Percentiles rank a stretch among this genome's conserved stretches.
Evolutionary conservation across 2,329 filamentous ascomycete species (phyloP).

Genomic region (Parastagonospora nodorum): DNA sequence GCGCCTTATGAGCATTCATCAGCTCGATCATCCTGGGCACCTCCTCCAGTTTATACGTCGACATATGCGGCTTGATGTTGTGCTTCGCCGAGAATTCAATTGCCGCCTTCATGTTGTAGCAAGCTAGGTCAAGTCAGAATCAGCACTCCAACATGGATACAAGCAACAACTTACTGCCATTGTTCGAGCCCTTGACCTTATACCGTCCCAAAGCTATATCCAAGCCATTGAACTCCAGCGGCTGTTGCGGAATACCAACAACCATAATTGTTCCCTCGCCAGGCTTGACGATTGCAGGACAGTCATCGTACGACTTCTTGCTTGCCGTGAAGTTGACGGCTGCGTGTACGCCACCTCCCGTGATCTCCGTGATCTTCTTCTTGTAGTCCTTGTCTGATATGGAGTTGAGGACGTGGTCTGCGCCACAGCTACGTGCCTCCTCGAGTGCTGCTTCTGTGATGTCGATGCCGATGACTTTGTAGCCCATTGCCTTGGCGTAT

Average conservation of each 20-base stretch:
- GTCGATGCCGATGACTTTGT: constrained; percentile 39
- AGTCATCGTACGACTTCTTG: constrained; percentile 41
- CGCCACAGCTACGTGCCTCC: constrained; percentile 37
- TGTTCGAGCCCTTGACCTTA: constrained; percentile 37
- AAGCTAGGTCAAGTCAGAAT: constrained; percentile 46
- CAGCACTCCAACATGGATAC: background rate
- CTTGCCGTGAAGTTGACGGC: constrained; percentile 40
- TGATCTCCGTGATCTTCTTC: constrained; percentile 35
- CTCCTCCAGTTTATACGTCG: constrained; percentile 35
- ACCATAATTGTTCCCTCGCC: constrained; percentile 41
- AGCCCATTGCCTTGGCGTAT: constrained; percentile 41
- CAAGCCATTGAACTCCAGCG: constrained; percentile 37
- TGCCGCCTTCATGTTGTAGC: constrained; percentile 41
- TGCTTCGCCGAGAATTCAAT: constrained; percentile 44
- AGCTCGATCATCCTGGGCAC: constrained; percentile 43
- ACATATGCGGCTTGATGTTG: constrained; percentile 37
- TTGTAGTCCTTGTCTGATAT: constrained; percentile 34
- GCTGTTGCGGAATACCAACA: constrained; percentile 39
- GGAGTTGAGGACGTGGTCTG: constrained; percentile 40
- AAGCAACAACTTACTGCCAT: constrained; percentile 34
- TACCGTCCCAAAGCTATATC: constrained; percentile 38
- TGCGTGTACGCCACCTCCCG: constrained; percentile 35
- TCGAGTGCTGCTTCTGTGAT: constrained; percentile 36
- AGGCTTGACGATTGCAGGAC: constrained; percentile 35
- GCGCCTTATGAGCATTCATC: constrained; percentile 38